These are phyloP conservation scores for Chaetomium sp. DNA, from an alignment of 2,329 filamentous ascomycete species.

Conservation along the genomic window DNA sequence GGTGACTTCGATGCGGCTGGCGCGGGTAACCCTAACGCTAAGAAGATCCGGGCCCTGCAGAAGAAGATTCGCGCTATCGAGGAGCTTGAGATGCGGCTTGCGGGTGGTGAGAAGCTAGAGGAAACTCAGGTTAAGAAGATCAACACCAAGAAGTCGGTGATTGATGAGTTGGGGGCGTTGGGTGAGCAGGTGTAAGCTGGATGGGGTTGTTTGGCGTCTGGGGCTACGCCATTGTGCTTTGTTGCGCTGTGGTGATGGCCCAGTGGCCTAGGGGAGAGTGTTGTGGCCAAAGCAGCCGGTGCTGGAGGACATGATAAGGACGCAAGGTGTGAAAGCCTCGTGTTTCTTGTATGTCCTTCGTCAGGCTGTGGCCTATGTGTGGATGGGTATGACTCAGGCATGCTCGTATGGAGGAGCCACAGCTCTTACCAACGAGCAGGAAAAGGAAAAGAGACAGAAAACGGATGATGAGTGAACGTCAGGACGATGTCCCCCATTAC, in stretches of 20 bases:
- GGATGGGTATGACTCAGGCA: too few species aligned
- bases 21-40: conserved; percentile 62
- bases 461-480: too few species aligned
- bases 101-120: conserved; percentile 91
- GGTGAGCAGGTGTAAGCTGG: conserved; percentile 1
- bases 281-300: background rate
- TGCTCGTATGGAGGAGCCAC: too few species aligned
- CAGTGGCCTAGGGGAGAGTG: too few species aligned
- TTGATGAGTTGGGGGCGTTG: conserved; percentile 70
- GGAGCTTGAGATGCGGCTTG: conserved; percentile 93
- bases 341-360: background rate
- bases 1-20: conserved; percentile 38
- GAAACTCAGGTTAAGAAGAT: conserved; percentile 99
- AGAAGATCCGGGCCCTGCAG: conserved; percentile 86
- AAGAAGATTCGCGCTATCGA: conserved; percentile 99
- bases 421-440: too few species aligned
- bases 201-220: background rate
- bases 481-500: background rate
- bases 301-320: background rate
- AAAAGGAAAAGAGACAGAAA: too few species aligned
- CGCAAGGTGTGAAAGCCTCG: conserved; percentile 7
- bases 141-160: conserved; percentile 73
- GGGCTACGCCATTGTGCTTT: background rate
- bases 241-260: too few species aligned
- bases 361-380: background rate